Base-by-base conservation (phyloP, 2,329 filamentous ascomycete genomes). In the Calonectria pteridis region DNA sequence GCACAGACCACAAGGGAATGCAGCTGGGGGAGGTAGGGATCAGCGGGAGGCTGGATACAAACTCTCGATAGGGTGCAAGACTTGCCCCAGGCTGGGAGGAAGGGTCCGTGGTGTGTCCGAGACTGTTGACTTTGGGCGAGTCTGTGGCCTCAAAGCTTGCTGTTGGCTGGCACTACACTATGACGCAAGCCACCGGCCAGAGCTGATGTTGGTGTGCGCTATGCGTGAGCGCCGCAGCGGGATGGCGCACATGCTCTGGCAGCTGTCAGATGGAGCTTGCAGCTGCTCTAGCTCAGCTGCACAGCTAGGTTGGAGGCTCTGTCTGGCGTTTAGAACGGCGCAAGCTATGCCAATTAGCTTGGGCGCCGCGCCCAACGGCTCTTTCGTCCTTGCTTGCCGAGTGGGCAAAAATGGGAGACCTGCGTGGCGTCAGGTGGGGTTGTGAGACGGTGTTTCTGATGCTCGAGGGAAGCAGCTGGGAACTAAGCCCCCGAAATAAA, bases 361-460 rank as follows among this genome's bases (percentile, higher is more conserved):
- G 72, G 62, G 43, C 28, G 72, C 67, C 59, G 71, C 63, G 65
- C 58, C 35, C 73, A 37, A 26, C 33, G 64, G 75, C 46, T 29
- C 33, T 73, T 63, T 76, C 70, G 73, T 80, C 78, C 78, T 70
- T 79, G 73, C 77, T 75, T 77, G 35, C 29, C 62, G 69, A 53
- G 55, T 75, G 64, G 35, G 63, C 55, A 67, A 73, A 73, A 29
- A 71, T 51, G 66, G 67, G 68, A 72, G 67, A 72, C 58, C 46
- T 77, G 73, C 69, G 59, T 73, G 53, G 71, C 67, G 69, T 70
- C 53, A 65, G 64, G 78, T 74, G 78, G 74, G 77, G 75, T 70
- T 66, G 64, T 80, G 75, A 80, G 77, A 80, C 78, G 78, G 46
- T 78, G 77, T 80, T 73, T 77, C 70, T 67, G 68, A 76, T 75